These are phyloP conservation scores for Xylaria curta DNA, from an alignment of 495 filamentous ascomycete genomes.

Conservation along the genomic window DNA sequence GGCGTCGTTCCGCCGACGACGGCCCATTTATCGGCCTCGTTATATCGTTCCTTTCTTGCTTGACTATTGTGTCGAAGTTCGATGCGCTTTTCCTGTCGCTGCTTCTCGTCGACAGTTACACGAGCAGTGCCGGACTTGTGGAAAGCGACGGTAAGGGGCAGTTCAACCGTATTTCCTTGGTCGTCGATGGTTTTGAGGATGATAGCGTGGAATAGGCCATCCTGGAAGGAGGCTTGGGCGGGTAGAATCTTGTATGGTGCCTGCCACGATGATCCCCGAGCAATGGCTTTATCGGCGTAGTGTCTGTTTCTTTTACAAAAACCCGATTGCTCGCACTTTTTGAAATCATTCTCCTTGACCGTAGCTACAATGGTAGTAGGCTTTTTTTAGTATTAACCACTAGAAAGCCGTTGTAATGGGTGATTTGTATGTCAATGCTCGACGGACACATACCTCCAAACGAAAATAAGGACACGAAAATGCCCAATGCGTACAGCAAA, in stretches of 20 bases:
- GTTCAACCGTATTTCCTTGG: conserved; percentile 65
- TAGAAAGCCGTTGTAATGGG: neutral
- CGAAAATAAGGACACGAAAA: conserved; percentile 52
- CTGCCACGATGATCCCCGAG: conserved; percentile 69
- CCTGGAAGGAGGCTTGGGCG: conserved; percentile 73
- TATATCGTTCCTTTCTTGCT: conserved; percentile 89
- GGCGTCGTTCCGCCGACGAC: conserved; percentile 78
- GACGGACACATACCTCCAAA: conserved; percentile 52
- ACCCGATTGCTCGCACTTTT: conserved; percentile 90
- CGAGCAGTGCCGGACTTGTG: conserved; percentile 86
- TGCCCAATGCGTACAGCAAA: conserved; percentile 54
- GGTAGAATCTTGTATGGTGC: conserved; percentile 82
- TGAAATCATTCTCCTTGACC: conserved; percentile 96
- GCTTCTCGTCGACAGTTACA: conserved; percentile 88
- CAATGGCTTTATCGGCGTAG: conserved; percentile 77
- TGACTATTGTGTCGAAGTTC: conserved; percentile 83
- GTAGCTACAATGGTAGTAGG: conserved; percentile 55
- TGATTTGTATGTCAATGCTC: neutral
- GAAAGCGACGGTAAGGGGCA: conserved; percentile 88
- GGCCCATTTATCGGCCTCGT: conserved; percentile 86
- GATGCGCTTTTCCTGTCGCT: conserved; percentile 85
- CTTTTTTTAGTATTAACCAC: conserved; percentile 11
- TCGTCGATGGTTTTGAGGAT: conserved; percentile 76
- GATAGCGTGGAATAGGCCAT: conserved; percentile 78
- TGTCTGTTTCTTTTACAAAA: conserved; percentile 95